These are phyloP conservation scores for Spergularia marina DNA, from an alignment of 148 eudicot genomes.

Conservation along the genomic window DNA sequence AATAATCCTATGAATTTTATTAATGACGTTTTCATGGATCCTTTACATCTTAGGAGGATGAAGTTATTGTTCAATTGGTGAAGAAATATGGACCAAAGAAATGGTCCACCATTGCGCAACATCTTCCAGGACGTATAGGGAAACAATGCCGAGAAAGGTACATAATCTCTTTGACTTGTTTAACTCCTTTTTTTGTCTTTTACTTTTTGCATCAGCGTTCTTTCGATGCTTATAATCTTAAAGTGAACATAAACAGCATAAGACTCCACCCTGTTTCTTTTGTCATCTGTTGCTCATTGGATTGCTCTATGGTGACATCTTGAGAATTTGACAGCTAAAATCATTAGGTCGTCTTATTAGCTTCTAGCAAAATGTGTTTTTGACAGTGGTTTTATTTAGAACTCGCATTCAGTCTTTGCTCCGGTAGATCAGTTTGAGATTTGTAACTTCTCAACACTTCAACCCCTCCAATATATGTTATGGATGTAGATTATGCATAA, in stretches of 20 bases:
- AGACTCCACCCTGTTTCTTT: neutral
- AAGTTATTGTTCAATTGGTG: constrained; percentile 68
- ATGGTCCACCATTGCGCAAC: constrained; percentile 92
- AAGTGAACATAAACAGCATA: neutral
- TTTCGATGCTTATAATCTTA: neutral
- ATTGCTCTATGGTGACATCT: neutral
- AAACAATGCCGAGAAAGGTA: constrained; percentile 98
- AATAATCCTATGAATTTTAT: neutral
- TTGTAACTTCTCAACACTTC: neutral
- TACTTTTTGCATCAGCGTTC: neutral
- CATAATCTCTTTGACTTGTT: neutral
- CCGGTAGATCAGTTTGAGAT: neutral
- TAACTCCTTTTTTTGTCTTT: neutral
- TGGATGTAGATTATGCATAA: neutral
- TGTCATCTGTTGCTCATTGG: neutral
- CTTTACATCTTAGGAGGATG: constrained; percentile 65
- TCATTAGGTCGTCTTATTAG: neutral
- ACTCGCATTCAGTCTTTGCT: neutral
- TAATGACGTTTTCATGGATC: neutral
- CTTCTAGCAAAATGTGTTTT: neutral
- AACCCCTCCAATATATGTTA: neutral
- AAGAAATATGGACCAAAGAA: constrained; percentile 85
- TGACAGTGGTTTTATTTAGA: neutral
- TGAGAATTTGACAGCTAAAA: neutral
- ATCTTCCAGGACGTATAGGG: constrained; percentile 93